Base-by-base conservation (phyloP, 495 filamentous ascomycete genomes). In the Astrothelium macrocarpum region DNA sequence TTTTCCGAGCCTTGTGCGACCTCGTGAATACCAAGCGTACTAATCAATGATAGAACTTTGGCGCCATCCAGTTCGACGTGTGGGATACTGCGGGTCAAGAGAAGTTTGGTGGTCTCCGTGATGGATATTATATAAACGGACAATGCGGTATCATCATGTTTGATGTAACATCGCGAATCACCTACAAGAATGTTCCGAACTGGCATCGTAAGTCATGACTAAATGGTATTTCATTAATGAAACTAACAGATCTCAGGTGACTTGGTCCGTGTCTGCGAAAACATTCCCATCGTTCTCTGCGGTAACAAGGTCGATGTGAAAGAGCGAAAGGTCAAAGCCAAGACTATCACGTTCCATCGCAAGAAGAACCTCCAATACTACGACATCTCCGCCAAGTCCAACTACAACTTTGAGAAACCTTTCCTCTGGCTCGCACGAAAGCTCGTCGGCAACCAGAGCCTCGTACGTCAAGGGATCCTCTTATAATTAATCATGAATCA, bases 361-460 rank as follows among this genome's bases (percentile, higher is more conserved):
- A 99, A 99, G 87, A 99, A 99, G 88, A 97, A 97, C 81, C 86
- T 99, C 20, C 95, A 99, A 78, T 99, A 99, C 86, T 99, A 99
- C 84, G 95, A 99, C 68, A 99, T 99, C 76, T 96, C 90, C 58
- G 95, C 95, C 76, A 99, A 99, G 85, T 96, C 91, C 70, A 99
- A 99, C 82, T 99, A 99, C 83, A 99, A 99, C 87, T 99, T 99
- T 81, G 95, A 99, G 88, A 99, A 99, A 86, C 95, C 95, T 65
- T 99, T 99, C 89, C 86, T 99, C 66, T 99, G 95, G 95, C 88
- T 99, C 71, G 95, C 94, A 61, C 86, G 95, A 73, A 97, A 99
- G 86, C 85, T 97, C 58, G 95, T 96, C 65, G 95, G 94, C 75
- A 97, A 99, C 82, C 83, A 89, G 67, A 77, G 79, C 68, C 80